Conservation (phyloP, 257 asterid genomes). For the Agastache rugosa region DNA sequence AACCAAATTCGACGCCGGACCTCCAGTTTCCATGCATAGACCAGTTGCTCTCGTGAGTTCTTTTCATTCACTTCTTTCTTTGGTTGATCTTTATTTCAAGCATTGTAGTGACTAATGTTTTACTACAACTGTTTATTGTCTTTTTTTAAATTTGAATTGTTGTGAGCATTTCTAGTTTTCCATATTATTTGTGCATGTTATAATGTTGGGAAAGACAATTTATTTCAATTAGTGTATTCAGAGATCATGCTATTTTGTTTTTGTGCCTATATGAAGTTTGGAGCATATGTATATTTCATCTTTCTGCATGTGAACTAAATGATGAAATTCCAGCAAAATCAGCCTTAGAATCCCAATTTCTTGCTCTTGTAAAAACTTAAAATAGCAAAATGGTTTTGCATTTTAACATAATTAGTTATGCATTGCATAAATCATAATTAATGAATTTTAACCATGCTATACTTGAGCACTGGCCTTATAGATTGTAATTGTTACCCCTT, state of each 20-base stretch:
- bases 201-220: not conserved
- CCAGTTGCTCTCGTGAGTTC: constrained; percentile 52
- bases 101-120: not conserved
- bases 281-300: not conserved
- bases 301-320: not conserved
- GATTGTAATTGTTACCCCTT: not conserved
- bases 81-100: not conserved
- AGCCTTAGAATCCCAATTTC: not conserved
- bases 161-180: not conserved
- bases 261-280: not conserved
- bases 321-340: not conserved
- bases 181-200: not conserved
- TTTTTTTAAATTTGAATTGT: not conserved
- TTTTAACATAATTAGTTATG: not conserved
- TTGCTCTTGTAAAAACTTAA: not conserved
- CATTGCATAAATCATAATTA: not conserved
- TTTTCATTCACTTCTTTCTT: constrained; percentile 6
- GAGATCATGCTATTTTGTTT: not conserved
- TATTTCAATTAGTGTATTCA: not conserved
- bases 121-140: not conserved
- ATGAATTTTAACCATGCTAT: not conserved
- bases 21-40: constrained; percentile 28
- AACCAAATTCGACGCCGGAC: constrained; percentile 25
- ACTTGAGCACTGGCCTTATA: not conserved
- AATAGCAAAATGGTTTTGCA: not conserved